Evolutionary conservation across 352 stramenopile species (phyloP), one percentile per base, ranked within the genome.

Genomic region (Phytophthora pseudosyringae): DNA sequence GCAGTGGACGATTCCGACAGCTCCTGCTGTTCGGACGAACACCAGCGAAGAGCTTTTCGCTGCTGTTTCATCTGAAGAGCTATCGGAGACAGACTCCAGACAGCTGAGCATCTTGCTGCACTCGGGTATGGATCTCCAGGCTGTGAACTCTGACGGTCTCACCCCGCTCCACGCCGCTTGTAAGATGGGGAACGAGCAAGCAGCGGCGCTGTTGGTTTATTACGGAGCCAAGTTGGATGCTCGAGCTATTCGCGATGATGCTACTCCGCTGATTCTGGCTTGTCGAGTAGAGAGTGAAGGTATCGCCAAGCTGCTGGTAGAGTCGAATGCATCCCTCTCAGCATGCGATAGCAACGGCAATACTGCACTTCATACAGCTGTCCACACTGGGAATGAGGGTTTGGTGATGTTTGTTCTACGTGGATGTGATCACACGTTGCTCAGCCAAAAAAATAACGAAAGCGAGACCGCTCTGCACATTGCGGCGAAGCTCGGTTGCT

Each of bases 381-480:
- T 93, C 21, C 69, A 90, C 21, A 95, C 87, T 26, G 88, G 89
- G 21, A 95, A 93, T 43, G 69, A 92, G 32, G 81, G 85, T 44
- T 74, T 97, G 36, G 74, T 92, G 5, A 78, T 86, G 59, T 69
- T 88, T 32, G 66, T 98, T n/a, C 54, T 98, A 11, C 69, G 78
- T 43, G 89, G 90, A 53, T 60, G 45, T 41, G 59, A 77, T 29
- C 76, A 80, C 16, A 69, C 69, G 1, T 84, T 98, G 35, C 59
- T 95, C n/a, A 95, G 97, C 45, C 72, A 90, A 44, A 73, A 93
- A 36, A 98, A 98, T 65, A 82, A 83, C 5, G 78, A 91, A 57
- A 88, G 91, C 15, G 88, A 98, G 43, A 98, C 91, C 1, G 79
- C 94, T 15, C 75, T 97, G 21, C 94, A 98, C 41, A 89, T 97